phyloP scores from a whole-genome alignment of 805 yeast species.

The Candida anglica region DNA sequence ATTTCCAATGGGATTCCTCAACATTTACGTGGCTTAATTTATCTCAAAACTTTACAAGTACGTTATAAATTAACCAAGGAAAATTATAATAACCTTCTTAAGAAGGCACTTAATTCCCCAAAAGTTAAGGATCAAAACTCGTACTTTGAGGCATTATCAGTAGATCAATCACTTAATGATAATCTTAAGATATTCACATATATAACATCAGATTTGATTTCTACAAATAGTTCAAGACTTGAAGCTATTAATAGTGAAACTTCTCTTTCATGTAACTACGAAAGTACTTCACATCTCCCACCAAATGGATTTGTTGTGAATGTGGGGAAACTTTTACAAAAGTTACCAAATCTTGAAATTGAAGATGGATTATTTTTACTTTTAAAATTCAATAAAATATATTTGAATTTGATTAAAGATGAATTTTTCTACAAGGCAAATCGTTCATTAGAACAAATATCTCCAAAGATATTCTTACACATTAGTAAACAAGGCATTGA shows the following conservation, averaged over 20 bases:
- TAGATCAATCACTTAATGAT: slow-evolving; percentile 17
- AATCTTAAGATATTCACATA: slow-evolving; percentile 27
- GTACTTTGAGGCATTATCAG: slow-evolving; percentile 12
- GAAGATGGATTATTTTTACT: slow-evolving; percentile 30
- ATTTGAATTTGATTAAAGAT: slow-evolving; percentile 19
- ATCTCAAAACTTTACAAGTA: slow-evolving; percentile 29
- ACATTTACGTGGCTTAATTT: slow-evolving; percentile 24
- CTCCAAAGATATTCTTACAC: slow-evolving; percentile 22
- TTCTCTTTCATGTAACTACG: slow-evolving; percentile 4
- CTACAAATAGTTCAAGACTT: slow-evolving; percentile 8
- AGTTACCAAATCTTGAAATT: slow-evolving; percentile 14
- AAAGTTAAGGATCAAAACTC: slow-evolving; percentile 8
- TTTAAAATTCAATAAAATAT: slow-evolving; percentile 28
- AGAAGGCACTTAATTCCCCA: slow-evolving; percentile 16
- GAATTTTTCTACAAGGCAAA: slow-evolving; percentile 34
- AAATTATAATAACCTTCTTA: slow-evolving; percentile 24
- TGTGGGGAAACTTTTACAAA: slow-evolving; percentile 14
- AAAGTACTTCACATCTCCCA: slow-evolving; percentile 8
- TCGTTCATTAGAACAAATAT: slow-evolving; percentile 28
- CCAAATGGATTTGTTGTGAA: slow-evolving; percentile 19
- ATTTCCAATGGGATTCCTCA: slow-evolving; percentile 28
- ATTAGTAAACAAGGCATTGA: slow-evolving; percentile 34
- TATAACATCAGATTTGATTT: slow-evolving; percentile 21
- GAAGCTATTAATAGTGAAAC: slow-evolving; percentile 10
- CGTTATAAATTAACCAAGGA: slow-evolving; percentile 26